These are phyloP conservation scores for Nitzschia sp. DNA, from an alignment of 108 stramenopile species.

Conservation along the genomic window DNA sequence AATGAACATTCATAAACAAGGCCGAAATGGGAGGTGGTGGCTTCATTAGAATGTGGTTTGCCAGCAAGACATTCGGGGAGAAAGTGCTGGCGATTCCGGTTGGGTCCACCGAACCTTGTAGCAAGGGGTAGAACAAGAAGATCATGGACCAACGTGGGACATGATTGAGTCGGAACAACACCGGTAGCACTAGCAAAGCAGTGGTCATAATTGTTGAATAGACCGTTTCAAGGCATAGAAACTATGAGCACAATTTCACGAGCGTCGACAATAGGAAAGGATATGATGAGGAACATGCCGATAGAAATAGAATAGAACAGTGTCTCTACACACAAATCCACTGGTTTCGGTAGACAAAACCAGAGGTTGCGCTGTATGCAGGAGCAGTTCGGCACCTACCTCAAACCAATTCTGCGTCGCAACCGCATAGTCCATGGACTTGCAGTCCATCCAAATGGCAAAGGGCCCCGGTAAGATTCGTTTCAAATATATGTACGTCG, in stretches of 20 bases:
- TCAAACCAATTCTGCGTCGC: no score
- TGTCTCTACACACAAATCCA: constrained; percentile 1
- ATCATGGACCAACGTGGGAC: constrained; percentile 25
- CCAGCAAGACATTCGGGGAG: constrained; percentile 42
- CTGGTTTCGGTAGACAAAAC: neutral
- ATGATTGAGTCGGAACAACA: constrained; percentile 42
- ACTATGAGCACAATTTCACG: constrained; percentile 3
- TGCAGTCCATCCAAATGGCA: neutral
- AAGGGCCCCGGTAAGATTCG: neutral
- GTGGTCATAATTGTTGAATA: constrained; percentile 33
- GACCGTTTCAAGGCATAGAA: constrained; percentile 35
- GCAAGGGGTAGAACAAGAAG: constrained; percentile 38
- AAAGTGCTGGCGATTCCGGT: constrained; percentile 34
- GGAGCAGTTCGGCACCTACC: no score
- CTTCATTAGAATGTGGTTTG: constrained; percentile 20
- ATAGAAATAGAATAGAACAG: no score
- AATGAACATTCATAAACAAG: constrained; percentile 4
- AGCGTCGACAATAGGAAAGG: no score
- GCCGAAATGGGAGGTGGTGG: neutral
- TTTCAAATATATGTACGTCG: constrained; percentile 8
- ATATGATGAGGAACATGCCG: no score
- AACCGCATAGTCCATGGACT: constrained; percentile 16
- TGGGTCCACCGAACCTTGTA: constrained; percentile 42
- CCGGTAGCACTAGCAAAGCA: constrained; percentile 45
- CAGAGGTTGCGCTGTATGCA: no score